Evolutionary conservation across 495 filamentous ascomycete genomes (phyloP), one percentile per base, ranked within the genome.

Genomic region (Hyaloscypha variabilis): DNA sequence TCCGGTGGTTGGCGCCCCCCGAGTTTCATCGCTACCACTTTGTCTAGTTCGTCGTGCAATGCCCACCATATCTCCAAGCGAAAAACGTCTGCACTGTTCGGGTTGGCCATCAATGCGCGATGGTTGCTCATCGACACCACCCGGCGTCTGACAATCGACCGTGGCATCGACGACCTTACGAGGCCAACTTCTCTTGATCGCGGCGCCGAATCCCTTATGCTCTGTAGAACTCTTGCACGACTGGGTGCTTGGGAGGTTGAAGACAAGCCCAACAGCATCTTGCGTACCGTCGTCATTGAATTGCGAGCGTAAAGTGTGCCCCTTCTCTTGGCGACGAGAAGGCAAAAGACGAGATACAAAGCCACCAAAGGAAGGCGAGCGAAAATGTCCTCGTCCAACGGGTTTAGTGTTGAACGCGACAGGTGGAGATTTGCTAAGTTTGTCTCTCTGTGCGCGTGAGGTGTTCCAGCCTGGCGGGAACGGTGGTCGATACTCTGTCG

Each of bases 311-410:
- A 63, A 52, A 1, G 82, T 82, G 10, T 77, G 69, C 13, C 82
- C 80, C 19, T 72, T 74, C 55, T 83, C 82, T 2, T 77, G 73
- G 1, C 77, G 77, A 25, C 74, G 72, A 63, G 79, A 80, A 1
- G 80, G 76, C 55, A 77, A 53, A 61, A 82, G 72, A 68, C 75
- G 59, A 19, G 68, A 70, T 29, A 78, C 72, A 51, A 76, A 74
- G 30, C 70, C 66, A 23, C 68, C 60, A 24, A 77, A 62, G 21
- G 77, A 78, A 8, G 72, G 66, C 1, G 71, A 53, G n/a, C 72
- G 72, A 52, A 65, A 69, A 26, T 69, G 72, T 30, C 49, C 21
- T 42, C 51, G 64, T 29, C 24, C 53, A 5, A 13, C 8, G 19
- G 63, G 8, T 46, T 39, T 24, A 5, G 21, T 55, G 10, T 64